Conservation (phyloP, 345 rosid species). For the Noccaea bulbosa region DNA sequence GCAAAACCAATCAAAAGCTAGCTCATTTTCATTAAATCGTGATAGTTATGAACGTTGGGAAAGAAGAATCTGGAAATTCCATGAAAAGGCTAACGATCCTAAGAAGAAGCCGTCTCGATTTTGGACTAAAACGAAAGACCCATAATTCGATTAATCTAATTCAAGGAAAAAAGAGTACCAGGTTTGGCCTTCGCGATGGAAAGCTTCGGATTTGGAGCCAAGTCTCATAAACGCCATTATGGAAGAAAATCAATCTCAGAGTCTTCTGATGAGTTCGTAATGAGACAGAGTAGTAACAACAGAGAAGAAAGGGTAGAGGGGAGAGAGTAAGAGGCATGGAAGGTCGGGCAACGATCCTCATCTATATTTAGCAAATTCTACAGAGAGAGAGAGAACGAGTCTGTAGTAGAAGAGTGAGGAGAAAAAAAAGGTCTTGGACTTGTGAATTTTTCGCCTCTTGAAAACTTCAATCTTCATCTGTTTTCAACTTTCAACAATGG, state of each 20-base stretch:
- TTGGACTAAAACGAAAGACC: not conserved
- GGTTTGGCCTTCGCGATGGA: slow-evolving; percentile 63
- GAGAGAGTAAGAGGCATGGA: not conserved
- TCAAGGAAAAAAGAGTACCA: slow-evolving; percentile 45
- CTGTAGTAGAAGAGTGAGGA: slow-evolving; percentile 48
- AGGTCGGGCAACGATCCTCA: not conserved
- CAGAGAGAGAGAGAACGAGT: slow-evolving; percentile 47
- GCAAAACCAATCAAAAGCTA: slow-evolving; percentile 1
- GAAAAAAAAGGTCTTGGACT: slow-evolving; percentile 32
- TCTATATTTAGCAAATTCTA: slow-evolving; percentile 20
- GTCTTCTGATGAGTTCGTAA: slow-evolving; percentile 14
- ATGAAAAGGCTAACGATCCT: not conserved
- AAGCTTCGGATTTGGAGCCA: slow-evolving; percentile 74
- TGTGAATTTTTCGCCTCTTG: slow-evolving; percentile 33
- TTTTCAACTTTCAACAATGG: slow-evolving; percentile 21
- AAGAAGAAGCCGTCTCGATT: not conserved
- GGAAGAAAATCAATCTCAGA: slow-evolving; percentile 21
- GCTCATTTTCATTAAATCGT: not conserved
- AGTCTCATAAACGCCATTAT: slow-evolving; percentile 73
- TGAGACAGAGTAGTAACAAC: slow-evolving; percentile 15
- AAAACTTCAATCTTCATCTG: slow-evolving; percentile 30
- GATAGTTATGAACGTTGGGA: not conserved
- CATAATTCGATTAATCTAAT: not conserved
- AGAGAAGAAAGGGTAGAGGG: slow-evolving; percentile 6
- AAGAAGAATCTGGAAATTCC: not conserved